phyloP scores from a whole-genome alignment of 2,329 filamentous ascomycete genomes.

The Penicillium sp. region DNA sequence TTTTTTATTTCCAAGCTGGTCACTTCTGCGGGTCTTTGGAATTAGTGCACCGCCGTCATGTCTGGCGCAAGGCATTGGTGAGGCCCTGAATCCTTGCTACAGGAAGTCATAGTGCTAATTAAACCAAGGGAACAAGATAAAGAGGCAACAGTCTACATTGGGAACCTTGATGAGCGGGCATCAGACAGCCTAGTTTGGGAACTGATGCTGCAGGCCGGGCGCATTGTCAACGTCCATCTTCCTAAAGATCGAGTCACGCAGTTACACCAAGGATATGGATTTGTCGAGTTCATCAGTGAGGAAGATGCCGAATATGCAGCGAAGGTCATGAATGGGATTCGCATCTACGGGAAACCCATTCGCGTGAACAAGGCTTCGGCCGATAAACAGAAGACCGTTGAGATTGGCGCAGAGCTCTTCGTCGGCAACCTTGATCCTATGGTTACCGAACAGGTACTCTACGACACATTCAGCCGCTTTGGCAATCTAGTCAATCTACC shows the following conservation, averaged over 20 bases:
- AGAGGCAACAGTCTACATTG: conserved; percentile 95
- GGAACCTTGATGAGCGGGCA: conserved; percentile 96
- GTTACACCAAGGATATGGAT: conserved; percentile 95
- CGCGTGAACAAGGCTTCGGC: conserved; percentile 92
- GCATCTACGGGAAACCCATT: conserved; percentile 88
- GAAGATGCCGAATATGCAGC: conserved; percentile 95
- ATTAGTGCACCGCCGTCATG: conserved; percentile 47
- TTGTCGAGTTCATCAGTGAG: conserved; percentile 96
- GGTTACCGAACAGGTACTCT: conserved; percentile 93
- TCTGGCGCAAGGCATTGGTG: conserved; percentile 74
- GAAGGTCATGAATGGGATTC: conserved; percentile 93
- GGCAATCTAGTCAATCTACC: conserved; percentile 78
- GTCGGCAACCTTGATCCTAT: conserved; percentile 91
- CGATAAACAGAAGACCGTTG: conserved; percentile 88
- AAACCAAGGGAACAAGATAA: conserved; percentile 87
- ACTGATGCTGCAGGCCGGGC: conserved; percentile 95
- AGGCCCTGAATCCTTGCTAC: conserved; percentile 3
- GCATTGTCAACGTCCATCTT: conserved; percentile 96
- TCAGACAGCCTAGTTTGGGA: conserved; percentile 90
- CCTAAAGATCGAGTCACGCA: conserved; percentile 98
- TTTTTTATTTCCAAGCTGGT: no score
- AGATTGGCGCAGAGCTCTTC: conserved; percentile 95
- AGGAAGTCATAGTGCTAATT: conserved; percentile 12
- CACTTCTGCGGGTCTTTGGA: background rate
- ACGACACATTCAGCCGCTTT: conserved; percentile 92